Percentiles rank a stretch among this genome's conserved stretches.
phyloP scores from a whole-genome alignment of 768 basidiomycete species.

The Amanita rimosa region DNA sequence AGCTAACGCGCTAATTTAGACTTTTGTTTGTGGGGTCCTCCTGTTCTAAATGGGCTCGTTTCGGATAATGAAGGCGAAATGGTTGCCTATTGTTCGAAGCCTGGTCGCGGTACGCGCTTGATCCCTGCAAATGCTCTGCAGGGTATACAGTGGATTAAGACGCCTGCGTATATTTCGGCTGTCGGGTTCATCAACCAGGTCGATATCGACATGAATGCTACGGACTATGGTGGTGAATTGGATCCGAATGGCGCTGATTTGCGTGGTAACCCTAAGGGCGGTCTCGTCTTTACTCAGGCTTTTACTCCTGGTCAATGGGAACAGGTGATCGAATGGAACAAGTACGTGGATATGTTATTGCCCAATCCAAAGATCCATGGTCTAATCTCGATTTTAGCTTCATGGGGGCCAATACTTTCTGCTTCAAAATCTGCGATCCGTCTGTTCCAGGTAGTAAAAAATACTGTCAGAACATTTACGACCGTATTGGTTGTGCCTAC shows the following conservation, averaged over 20 bases:
- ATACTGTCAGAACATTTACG: constrained; percentile 64
- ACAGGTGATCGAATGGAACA: constrained; percentile 62
- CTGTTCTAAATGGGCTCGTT: constrained; percentile 38
- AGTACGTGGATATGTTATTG: constrained; percentile 25
- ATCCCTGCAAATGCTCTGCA: constrained; percentile 56
- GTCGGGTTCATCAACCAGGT: constrained; percentile 57
- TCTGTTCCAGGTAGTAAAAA: constrained; percentile 30
- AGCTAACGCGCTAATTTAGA: constrained; percentile 24
- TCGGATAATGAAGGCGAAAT: constrained; percentile 58
- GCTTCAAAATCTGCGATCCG: constrained; percentile 66
- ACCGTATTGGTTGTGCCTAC: constrained; percentile 65
- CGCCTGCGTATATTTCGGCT: constrained; percentile 48
- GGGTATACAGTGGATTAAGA: constrained; percentile 55
- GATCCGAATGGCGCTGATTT: constrained; percentile 67
- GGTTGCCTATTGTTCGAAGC: constrained; percentile 72
- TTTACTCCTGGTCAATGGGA: constrained; percentile 30
- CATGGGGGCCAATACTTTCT: constrained; percentile 56
- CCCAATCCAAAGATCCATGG: not conserved
- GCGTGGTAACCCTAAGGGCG: constrained; percentile 79
- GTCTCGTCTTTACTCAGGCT: constrained; percentile 51
- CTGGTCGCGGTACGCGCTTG: constrained; percentile 57
- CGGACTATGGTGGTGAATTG: constrained; percentile 67
- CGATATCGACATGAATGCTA: constrained; percentile 33
- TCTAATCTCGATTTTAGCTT: constrained; percentile 34
- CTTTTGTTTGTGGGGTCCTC: constrained; percentile 59